Percentiles rank a stretch among this genome's conserved stretches.
Evolutionary conservation across 495 filamentous ascomycete genomes (phyloP).

Genomic region (Mytilinidion resinicola): DNA sequence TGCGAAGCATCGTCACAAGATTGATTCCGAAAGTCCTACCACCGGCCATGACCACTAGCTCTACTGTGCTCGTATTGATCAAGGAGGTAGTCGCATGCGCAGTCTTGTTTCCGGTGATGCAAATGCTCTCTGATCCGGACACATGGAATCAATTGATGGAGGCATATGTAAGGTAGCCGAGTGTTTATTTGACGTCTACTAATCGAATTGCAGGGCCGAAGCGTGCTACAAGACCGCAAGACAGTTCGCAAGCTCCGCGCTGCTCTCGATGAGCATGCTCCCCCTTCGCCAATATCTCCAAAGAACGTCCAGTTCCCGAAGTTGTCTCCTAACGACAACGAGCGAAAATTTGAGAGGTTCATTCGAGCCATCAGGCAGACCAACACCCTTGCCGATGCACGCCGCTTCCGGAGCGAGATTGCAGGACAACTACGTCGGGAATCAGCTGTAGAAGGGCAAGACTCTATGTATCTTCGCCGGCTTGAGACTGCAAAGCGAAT

Average conservation of each 20-base stretch:
- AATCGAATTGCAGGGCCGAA: slow-evolving; percentile 51
- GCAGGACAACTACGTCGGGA: slow-evolving; percentile 89
- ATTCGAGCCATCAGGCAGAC: slow-evolving; percentile 83
- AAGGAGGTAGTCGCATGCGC: slow-evolving; percentile 79
- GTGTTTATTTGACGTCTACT: not conserved
- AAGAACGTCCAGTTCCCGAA: slow-evolving; percentile 61
- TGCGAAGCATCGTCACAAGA: slow-evolving; percentile 61
- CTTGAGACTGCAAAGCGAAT: slow-evolving; percentile 87
- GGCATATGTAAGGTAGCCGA: slow-evolving; percentile 50
- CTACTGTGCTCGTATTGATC: slow-evolving; percentile 70
- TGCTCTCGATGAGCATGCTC: slow-evolving; percentile 91
- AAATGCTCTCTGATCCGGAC: slow-evolving; percentile 78
- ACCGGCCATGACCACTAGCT: slow-evolving; percentile 63
- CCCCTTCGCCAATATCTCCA: slow-evolving; percentile 63
- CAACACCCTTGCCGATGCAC: slow-evolving; percentile 88
- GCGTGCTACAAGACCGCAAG: slow-evolving; percentile 89
- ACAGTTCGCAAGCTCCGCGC: slow-evolving; percentile 90
- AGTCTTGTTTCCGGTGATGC: slow-evolving; percentile 63
- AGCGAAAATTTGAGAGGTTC: slow-evolving; percentile 89
- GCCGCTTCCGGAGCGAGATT: slow-evolving; percentile 84
- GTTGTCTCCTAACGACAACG: slow-evolving; percentile 63
- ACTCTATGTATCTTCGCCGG: slow-evolving; percentile 77
- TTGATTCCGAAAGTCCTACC: slow-evolving; percentile 75
- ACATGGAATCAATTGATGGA: slow-evolving; percentile 96
- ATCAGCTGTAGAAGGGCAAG: slow-evolving; percentile 66